phyloP scores from a whole-genome alignment of 2,329 filamentous ascomycete species.

The Lasiodiplodia sp. region DNA sequence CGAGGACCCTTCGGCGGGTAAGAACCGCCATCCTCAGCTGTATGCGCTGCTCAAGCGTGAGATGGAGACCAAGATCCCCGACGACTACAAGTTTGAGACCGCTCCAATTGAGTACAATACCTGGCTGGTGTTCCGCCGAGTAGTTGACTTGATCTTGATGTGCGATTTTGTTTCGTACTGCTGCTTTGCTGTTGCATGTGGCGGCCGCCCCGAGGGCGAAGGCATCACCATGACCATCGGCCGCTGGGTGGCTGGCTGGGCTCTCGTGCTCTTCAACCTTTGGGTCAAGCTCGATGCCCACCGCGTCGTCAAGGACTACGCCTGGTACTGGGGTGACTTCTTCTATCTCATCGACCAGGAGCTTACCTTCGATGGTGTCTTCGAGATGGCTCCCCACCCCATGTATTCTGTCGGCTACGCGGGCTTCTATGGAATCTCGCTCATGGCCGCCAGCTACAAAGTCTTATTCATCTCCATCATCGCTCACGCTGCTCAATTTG shows the following conservation, averaged over 20 bases:
- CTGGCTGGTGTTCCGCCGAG: slow-evolving; percentile 93
- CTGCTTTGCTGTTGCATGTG: slow-evolving; percentile 91
- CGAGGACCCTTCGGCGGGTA: slow-evolving; percentile 79
- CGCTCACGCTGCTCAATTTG: slow-evolving; percentile 92
- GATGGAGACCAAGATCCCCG: slow-evolving; percentile 90
- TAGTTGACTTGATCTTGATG: slow-evolving; percentile 97
- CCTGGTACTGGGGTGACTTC: slow-evolving; percentile 99
- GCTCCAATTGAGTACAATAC: slow-evolving; percentile 99
- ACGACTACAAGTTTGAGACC: slow-evolving; percentile 91
- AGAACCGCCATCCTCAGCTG: slow-evolving; percentile 81
- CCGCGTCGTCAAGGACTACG: slow-evolving; percentile 97
- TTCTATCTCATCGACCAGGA: slow-evolving; percentile 99
- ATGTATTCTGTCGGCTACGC: slow-evolving; percentile 99
- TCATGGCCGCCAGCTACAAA: slow-evolving; percentile 97
- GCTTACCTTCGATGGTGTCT: slow-evolving; percentile 96
- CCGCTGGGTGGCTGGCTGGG: slow-evolving; percentile 80
- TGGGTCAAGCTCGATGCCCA: slow-evolving; percentile 99
- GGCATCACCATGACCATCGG: slow-evolving; percentile 70
- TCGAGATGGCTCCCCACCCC: slow-evolving; percentile 97
- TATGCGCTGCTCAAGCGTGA: slow-evolving; percentile 87
- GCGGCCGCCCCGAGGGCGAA: slow-evolving; percentile 76
- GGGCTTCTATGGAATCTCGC: slow-evolving; percentile 96
- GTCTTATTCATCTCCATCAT: slow-evolving; percentile 96
- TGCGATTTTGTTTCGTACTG: slow-evolving; percentile 98
- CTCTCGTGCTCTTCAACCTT: slow-evolving; percentile 89